phyloP scores from a whole-genome alignment of 768 basidiomycete genomes.

The Paxillus involutus region DNA sequence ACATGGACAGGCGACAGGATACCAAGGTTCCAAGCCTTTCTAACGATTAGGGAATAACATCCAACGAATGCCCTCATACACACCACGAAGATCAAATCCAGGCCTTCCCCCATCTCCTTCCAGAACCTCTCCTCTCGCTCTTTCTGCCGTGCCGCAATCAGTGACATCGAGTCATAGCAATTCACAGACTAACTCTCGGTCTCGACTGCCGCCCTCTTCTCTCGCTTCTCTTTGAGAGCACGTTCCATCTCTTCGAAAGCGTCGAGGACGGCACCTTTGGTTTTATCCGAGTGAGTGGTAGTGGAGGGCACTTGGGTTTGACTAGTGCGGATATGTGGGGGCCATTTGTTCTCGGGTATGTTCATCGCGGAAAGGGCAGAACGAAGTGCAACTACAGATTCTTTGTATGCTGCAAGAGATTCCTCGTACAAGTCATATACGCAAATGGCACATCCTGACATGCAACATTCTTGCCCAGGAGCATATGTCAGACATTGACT shows the following conservation, averaged over 20 bases:
- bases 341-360: slow-evolving; percentile 69
- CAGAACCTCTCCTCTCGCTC: slow-evolving; percentile 15
- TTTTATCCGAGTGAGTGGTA: slow-evolving; percentile 6
- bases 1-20: no score
- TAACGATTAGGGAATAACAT: slow-evolving; percentile 45
- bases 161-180: neutral
- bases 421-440: slow-evolving; percentile 89
- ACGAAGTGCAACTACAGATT: slow-evolving; percentile 51
- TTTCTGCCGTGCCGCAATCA: slow-evolving; percentile 18
- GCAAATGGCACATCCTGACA: slow-evolving; percentile 93
- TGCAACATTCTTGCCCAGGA: slow-evolving; percentile 75
- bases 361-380: slow-evolving; percentile 43
- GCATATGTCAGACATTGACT: neutral
- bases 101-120: slow-evolving; percentile 14
- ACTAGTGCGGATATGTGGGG: slow-evolving; percentile 42
- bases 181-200: slow-evolving; percentile 40
- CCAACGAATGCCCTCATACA: slow-evolving; percentile 52
- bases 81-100: slow-evolving; percentile 15
- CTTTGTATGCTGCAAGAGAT: slow-evolving; percentile 59
- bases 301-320: slow-evolving; percentile 1
- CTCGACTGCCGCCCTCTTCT: slow-evolving; percentile 28
- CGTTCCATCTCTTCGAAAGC: slow-evolving; percentile 77
- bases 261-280: slow-evolving; percentile 42
- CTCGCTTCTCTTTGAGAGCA: slow-evolving; percentile 48
- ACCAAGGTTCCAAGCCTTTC: slow-evolving; percentile 9